Conservation (phyloP, 352 stramenopile species). For the Hyaloperonospora arabidopsidis region DNA sequence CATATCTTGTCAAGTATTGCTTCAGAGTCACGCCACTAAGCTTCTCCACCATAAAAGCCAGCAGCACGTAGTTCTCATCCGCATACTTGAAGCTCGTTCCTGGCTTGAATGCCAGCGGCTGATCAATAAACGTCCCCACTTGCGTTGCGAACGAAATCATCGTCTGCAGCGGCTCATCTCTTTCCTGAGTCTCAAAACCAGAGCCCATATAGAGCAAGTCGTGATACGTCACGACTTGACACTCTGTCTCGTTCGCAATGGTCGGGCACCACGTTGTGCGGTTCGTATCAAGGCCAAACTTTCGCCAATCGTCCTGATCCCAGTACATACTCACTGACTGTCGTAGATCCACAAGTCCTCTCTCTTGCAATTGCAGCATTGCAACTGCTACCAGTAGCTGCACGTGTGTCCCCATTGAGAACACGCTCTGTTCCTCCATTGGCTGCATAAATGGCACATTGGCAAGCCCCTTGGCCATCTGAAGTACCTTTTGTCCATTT, state of each 20-base stretch:
- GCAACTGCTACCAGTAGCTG: conserved; percentile 49
- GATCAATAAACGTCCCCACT: conserved; percentile 43
- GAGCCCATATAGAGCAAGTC: conserved; percentile 63
- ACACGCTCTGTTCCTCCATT: conserved; percentile 44
- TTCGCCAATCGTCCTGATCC: conserved; percentile 31
- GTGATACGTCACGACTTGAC: conserved; percentile 49
- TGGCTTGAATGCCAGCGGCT: conserved; percentile 41
- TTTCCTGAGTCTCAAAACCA: conserved; percentile 24
- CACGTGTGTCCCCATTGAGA: conserved; percentile 50
- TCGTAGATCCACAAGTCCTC: conserved; percentile 29
- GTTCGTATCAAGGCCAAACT: conserved; percentile 40
- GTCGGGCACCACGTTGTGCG: conserved; percentile 44
- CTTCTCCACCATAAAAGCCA: conserved; percentile 61
- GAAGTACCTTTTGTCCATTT: conserved; percentile 43
- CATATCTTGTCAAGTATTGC: conserved; percentile 35
- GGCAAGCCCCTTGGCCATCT: conserved; percentile 35
- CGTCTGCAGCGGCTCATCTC: conserved; percentile 5
- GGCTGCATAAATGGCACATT: conserved; percentile 40
- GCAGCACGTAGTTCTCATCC: conserved; percentile 47
- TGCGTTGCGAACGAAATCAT: conserved; percentile 29
- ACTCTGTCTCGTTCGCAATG: conserved; percentile 18
- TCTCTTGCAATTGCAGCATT: conserved; percentile 58
- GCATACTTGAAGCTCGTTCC: conserved; percentile 45
- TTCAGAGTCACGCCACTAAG: conserved; percentile 34
- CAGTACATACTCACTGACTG: conserved; percentile 32